Evolutionary conservation across 257 asterid genomes (phyloP).

Genomic region (Catharanthus roseus): DNA sequence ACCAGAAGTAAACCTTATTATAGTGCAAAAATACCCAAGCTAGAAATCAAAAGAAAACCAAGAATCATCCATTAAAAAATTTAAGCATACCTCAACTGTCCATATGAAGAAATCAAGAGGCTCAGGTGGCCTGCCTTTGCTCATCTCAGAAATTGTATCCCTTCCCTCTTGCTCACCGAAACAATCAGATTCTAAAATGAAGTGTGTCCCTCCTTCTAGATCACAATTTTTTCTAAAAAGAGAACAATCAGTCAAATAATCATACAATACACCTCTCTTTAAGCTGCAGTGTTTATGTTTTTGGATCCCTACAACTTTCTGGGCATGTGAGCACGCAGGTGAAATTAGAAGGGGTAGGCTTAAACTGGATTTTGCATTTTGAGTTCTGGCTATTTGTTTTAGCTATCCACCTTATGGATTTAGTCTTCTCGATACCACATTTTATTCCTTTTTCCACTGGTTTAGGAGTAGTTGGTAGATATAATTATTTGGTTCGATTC

Average conservation of each 20-base stretch:
- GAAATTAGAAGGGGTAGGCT: neutral
- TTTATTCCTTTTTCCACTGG: neutral
- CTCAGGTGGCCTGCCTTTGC: conserved; percentile 75
- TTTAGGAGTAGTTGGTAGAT: neutral
- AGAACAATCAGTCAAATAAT: neutral
- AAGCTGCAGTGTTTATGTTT: neutral
- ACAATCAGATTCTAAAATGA: neutral
- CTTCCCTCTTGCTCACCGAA: conserved; percentile 2
- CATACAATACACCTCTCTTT: neutral
- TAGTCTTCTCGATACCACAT: neutral
- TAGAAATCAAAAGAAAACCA: conserved; percentile 12
- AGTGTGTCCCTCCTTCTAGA: neutral
- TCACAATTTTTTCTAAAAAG: neutral
- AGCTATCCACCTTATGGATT: neutral
- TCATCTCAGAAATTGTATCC: conserved; percentile 32
- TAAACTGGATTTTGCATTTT: neutral
- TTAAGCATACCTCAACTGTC: conserved; percentile 71
- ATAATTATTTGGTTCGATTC: neutral
- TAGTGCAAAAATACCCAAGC: conserved; percentile 8
- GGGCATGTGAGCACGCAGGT: neutral
- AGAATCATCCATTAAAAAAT: neutral
- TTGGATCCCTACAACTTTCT: neutral
- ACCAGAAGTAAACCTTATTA: conserved; percentile 1
- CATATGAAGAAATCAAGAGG: conserved; percentile 90
- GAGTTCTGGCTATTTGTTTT: neutral